Conservation (phyloP, 2,329 filamentous ascomycete species). For the Fusarium marasasianum region DNA sequence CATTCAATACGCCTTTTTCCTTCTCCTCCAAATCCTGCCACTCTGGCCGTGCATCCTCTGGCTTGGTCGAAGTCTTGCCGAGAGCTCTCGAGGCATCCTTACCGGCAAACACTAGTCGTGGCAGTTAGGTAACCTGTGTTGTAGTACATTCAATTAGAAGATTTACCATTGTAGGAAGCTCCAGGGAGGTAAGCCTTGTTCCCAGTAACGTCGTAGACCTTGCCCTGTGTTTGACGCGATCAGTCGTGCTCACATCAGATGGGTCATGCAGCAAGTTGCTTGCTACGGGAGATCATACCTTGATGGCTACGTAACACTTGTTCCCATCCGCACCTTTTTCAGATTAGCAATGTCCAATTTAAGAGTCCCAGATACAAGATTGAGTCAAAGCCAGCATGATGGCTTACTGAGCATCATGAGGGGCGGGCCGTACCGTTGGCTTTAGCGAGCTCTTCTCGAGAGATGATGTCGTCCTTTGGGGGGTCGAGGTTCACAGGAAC, state of each 20-base stretch:
- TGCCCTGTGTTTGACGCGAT: conserved; percentile 67
- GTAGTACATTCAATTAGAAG: neutral
- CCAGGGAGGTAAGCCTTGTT: conserved; percentile 87
- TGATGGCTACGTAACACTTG: conserved; percentile 75
- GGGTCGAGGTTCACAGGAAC: conserved; percentile 77
- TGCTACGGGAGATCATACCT: conserved; percentile 54
- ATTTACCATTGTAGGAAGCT: conserved; percentile 83
- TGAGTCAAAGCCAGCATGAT: neutral
- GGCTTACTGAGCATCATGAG: neutral
- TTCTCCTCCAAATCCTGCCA: conserved; percentile 87
- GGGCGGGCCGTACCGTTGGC: conserved; percentile 76
- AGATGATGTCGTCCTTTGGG: conserved; percentile 89
- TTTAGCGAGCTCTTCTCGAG: conserved; percentile 79
- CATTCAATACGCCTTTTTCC: conserved; percentile 83
- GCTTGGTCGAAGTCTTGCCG: conserved; percentile 84
- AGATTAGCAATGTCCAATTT: conserved; percentile 29
- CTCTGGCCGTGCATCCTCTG: conserved; percentile 82
- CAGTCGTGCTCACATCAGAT: conserved; percentile 5
- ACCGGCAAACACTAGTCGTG: conserved; percentile 82
- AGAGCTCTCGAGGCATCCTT: conserved; percentile 96
- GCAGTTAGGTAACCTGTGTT: conserved; percentile 5
- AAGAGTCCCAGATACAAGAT: neutral
- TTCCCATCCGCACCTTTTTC: conserved; percentile 69
- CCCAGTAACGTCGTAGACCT: conserved; percentile 91
- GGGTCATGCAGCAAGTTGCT: conserved; percentile 1